Conservation (phyloP, 306 rosid species). For the Trifolium subterraneum region DNA sequence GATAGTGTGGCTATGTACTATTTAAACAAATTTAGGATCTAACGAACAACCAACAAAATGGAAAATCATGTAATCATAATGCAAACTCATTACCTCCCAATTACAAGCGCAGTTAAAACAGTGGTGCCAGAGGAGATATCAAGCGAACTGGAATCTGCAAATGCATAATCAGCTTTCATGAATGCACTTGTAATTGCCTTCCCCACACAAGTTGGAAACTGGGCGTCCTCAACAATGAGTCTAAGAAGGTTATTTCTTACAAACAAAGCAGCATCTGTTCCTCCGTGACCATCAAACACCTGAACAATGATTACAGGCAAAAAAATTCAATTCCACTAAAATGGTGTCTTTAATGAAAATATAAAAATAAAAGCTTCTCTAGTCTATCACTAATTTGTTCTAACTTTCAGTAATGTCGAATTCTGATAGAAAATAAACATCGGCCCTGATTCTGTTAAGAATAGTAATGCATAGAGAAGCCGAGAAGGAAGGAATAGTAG, state of each 20-base stretch:
- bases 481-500: too few relatives aligned
- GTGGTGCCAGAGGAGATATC: slow-evolving; percentile 92
- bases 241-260: slow-evolving; percentile 72
- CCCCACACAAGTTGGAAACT: slow-evolving; percentile 64
- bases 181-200: slow-evolving; percentile 75
- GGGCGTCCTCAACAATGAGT: slow-evolving; percentile 71
- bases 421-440: too few relatives aligned
- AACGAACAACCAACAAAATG: background rate
- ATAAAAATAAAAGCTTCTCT: background rate
- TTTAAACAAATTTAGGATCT: background rate
- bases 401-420: too few relatives aligned
- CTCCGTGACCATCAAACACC: slow-evolving; percentile 95
- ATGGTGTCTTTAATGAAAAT: background rate
- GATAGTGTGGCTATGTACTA: background rate
- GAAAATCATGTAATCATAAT: slow-evolving; percentile 14
- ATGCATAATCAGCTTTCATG: slow-evolving; percentile 76
- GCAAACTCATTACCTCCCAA: slow-evolving; percentile 60
- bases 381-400: slow-evolving; percentile 15
- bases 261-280: slow-evolving; percentile 75
- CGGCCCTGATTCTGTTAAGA: too few relatives aligned
- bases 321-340: background rate
- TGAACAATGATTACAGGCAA: slow-evolving; percentile 37
- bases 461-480: too few relatives aligned
- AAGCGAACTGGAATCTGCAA: slow-evolving; percentile 74
- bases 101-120: slow-evolving; percentile 69